Evolutionary conservation across 164 flowering plant genomes (phyloP).

Genomic region (Stephania yunnanensis): DNA sequence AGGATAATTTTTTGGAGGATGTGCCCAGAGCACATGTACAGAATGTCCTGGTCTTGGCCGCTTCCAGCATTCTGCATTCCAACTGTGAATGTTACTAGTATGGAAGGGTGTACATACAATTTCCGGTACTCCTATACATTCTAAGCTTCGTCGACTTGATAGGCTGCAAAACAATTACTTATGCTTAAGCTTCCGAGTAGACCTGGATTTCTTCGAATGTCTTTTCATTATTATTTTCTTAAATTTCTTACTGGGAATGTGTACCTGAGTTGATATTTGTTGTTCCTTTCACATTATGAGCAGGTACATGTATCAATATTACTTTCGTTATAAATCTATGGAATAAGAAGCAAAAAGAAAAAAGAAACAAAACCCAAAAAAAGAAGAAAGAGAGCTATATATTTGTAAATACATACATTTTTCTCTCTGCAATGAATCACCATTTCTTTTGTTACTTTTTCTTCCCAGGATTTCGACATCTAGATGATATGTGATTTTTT

Average conservation of each 20-base stretch:
- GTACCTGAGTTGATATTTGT: slow-evolving; percentile 4
- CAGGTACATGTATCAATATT: slow-evolving; percentile 19
- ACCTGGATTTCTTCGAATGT: slow-evolving; percentile 9
- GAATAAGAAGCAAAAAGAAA: neutral
- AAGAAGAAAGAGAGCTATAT: neutral
- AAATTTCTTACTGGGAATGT: neutral
- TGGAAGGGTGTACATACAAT: slow-evolving; percentile 34
- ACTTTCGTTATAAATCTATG: slow-evolving; percentile 1
- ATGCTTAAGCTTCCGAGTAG: slow-evolving; percentile 15
- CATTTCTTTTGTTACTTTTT: neutral
- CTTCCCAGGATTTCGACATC: neutral
- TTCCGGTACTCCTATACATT: slow-evolving; percentile 19
- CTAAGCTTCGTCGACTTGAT: slow-evolving; percentile 14
- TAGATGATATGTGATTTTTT: too few species aligned
- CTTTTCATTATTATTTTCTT: slow-evolving; percentile 1
- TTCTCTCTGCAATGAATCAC: neutral
- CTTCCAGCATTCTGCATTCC: slow-evolving; percentile 11
- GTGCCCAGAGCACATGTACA: slow-evolving; percentile 21
- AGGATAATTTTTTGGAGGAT: slow-evolving; percentile 23
- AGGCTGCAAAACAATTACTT: slow-evolving; percentile 1
- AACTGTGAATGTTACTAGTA: slow-evolving; percentile 18
- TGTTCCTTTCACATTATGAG: slow-evolving; percentile 2
- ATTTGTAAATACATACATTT: neutral
- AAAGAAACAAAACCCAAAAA: slow-evolving; percentile 2
- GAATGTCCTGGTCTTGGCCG: slow-evolving; percentile 15